Percentiles rank a stretch among this genome's conserved stretches.
These are phyloP conservation scores for Ajuga chamaepitys DNA, from an alignment of 257 asterid genomes.

Conservation along the genomic window DNA sequence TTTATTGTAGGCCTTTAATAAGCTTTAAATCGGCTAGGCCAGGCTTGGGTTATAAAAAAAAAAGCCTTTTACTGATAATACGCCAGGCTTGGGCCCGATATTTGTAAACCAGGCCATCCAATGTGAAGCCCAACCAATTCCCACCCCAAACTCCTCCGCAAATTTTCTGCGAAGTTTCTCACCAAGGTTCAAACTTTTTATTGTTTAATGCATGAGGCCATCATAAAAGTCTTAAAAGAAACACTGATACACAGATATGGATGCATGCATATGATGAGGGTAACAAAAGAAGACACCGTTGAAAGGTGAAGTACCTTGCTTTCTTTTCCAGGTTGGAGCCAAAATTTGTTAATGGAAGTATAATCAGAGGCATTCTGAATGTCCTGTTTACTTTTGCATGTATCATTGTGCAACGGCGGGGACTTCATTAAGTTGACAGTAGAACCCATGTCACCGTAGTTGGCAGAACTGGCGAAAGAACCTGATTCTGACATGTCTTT, in stretches of 20 bases:
- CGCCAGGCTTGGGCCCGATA: too few relatives aligned
- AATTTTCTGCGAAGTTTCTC: background rate
- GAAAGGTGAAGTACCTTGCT: conserved; percentile 43
- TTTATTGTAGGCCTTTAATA: too few relatives aligned
- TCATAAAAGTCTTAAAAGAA: background rate
- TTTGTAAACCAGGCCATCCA: too few relatives aligned
- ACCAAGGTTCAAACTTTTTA: background rate
- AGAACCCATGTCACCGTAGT: conserved; percentile 25
- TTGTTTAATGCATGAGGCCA: background rate
- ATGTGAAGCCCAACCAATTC: too few relatives aligned
- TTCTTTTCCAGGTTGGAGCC: conserved; percentile 27
- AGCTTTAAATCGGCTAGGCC: too few relatives aligned
- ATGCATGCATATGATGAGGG: background rate
- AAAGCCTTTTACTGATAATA: too few relatives aligned
- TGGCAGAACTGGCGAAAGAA: conserved; percentile 29
- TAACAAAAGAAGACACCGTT: background rate
- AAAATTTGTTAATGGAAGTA: conserved; percentile 30
- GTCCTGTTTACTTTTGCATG: conserved; percentile 26
- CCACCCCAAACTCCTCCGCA: too few relatives aligned
- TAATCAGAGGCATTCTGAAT: conserved; percentile 24
- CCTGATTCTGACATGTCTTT: conserved; percentile 35
- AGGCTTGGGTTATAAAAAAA: too few relatives aligned
- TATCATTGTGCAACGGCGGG: conserved; percentile 22
- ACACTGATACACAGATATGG: background rate
- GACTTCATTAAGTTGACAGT: conserved; percentile 17